Conservation (phyloP, 768 basidiomycete species). For the Podaxis sp. region DNA sequence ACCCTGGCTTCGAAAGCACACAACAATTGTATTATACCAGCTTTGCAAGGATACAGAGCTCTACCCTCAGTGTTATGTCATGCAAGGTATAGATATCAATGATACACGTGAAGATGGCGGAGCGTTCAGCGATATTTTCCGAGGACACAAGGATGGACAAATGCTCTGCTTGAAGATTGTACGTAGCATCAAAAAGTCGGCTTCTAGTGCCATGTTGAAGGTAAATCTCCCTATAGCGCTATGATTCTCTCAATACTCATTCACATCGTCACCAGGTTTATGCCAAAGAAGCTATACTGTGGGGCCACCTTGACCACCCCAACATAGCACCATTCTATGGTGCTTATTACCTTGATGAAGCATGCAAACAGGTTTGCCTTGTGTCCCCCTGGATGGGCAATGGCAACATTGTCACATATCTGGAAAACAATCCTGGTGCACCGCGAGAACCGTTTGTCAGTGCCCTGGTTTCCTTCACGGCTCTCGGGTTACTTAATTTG, state of each 20-base stretch:
- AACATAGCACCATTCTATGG: conserved; percentile 6
- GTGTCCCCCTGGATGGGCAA: conserved; percentile 16
- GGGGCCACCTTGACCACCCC: conserved; percentile 4
- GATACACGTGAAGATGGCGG: conserved; percentile 18
- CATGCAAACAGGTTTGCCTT: not conserved
- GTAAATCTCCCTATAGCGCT: conserved; percentile 9
- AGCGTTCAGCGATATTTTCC: conserved; percentile 28
- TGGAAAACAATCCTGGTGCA: not conserved
- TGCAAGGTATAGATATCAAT: conserved; percentile 17
- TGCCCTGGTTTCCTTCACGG: not conserved
- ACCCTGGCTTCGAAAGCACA: not conserved
- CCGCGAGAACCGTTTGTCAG: not conserved
- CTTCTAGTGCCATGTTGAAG: conserved; percentile 19
- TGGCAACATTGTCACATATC: not conserved
- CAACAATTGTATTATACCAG: not conserved
- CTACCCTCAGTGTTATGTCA: conserved; percentile 26
- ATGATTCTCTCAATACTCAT: not conserved
- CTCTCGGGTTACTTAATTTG: not conserved
- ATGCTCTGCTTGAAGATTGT: conserved; percentile 24
- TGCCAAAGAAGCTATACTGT: conserved; percentile 2
- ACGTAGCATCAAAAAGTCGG: conserved; percentile 21
- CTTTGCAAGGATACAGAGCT: conserved; percentile 25
- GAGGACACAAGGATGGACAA: conserved; percentile 18
- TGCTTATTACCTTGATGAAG: not conserved
- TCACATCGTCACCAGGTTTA: not conserved